Evolutionary conservation across 164 flowering plant species (phyloP), one percentile per base, ranked within the genome.

Genomic region (Protea cynaroides): DNA sequence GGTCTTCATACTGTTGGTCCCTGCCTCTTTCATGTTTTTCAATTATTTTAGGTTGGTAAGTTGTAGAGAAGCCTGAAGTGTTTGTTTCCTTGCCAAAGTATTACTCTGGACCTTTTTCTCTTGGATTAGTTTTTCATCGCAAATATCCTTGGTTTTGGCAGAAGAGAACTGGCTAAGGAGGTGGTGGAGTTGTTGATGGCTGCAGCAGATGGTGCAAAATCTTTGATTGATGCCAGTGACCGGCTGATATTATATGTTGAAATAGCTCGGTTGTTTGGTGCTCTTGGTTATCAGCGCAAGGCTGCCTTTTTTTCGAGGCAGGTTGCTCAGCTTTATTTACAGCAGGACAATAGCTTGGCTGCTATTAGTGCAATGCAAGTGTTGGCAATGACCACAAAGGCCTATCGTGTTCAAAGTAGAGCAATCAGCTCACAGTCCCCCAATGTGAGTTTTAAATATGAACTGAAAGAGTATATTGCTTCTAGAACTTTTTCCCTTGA

Each of bases 351-450:
- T 59, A 76, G 81, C 72, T 71, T 80, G 67, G 96, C 97, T 74
- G 97, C 99, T 61, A 83, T 84, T 54, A 92, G 99, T 80, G 97
- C 97, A 56, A 77, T 92, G 97, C 99, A 95, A 83, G 97, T 92
- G 40, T 78, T 95, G 83, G 90, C 96, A 65, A 82, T 92, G 90
- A 89, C 99, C 5, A 84, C 99, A 53, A 82, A 84, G 70, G 96
- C 97, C 36, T 95, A 95, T 69, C 90, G 90, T 64, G 92, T 95
- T 69, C 96, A 95, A 79, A 92, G 97, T 68, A 86, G 86, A 86
- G 84, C 96, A 74, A 86, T 87, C 50, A 68, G 65, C 62, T 61
- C 82, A 25, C 78, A 71, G 67, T 73, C 49, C 8, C 44, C 72
- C 34, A 74, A 76, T 78, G 98, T 90, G 73, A 85, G 96, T 84